These are phyloP conservation scores for Trichoderma atroviride DNA, from an alignment of 2,329 filamentous ascomycete genomes.

Conservation along the genomic window DNA sequence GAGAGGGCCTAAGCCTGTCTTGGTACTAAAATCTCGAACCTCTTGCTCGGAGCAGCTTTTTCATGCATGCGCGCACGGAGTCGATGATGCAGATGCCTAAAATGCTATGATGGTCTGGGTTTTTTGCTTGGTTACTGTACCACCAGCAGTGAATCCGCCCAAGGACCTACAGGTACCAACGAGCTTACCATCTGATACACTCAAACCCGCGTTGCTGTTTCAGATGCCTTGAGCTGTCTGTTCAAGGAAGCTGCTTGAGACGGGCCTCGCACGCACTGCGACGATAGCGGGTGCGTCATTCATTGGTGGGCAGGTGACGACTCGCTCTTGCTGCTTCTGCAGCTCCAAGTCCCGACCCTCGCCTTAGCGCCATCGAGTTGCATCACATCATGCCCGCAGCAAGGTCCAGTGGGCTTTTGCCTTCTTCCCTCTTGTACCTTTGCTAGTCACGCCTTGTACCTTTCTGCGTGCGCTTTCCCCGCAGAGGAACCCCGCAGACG, in stretches of 20 bases:
- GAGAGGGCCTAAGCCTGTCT: conserved; percentile 5
- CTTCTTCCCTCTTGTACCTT: conserved; percentile 3
- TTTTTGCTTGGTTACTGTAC: neutral
- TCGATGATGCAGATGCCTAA: neutral
- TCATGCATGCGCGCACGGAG: conserved; percentile 6
- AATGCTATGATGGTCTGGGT: neutral
- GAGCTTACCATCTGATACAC: neutral
- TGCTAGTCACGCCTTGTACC: conserved; percentile 10
- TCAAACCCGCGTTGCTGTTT: neutral
- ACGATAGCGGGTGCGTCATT: neutral
- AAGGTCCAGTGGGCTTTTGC: neutral
- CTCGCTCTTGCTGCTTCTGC: neutral
- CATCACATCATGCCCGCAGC: conserved; percentile 6
- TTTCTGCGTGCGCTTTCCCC: neutral
- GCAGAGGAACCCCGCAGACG: conserved; percentile 10
- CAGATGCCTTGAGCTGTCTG: neutral
- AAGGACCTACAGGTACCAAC: too few species aligned
- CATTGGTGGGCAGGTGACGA: conserved; percentile 25
- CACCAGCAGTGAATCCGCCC: neutral
- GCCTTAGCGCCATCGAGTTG: conserved; percentile 20
- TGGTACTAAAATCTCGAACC: conserved; percentile 4
- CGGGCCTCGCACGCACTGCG: neutral
- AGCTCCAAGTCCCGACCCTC: neutral
- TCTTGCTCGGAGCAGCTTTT: neutral
- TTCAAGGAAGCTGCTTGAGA: neutral